Evolutionary conservation across 108 stramenopile genomes (phyloP).

Genomic region (Pseudonitzschia pungens): DNA sequence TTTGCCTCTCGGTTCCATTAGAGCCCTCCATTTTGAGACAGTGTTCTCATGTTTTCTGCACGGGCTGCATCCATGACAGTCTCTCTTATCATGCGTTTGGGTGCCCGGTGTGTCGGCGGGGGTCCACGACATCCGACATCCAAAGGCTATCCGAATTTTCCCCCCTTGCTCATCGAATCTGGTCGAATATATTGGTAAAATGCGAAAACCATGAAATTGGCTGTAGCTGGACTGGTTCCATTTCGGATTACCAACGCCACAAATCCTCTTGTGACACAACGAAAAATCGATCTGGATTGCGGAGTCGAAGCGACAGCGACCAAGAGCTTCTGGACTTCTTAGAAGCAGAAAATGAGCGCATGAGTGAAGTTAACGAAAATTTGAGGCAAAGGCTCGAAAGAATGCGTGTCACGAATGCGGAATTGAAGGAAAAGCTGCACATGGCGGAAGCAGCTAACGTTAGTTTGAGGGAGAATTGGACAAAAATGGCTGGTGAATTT

Average conservation of each 20-base stretch:
- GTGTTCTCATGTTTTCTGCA: slow-evolving; percentile 33
- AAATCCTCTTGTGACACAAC: not conserved
- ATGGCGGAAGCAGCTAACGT: too few species aligned
- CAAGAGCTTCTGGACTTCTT: slow-evolving; percentile 1
- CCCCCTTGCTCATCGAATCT: slow-evolving; percentile 20
- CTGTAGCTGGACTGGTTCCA: slow-evolving; percentile 31
- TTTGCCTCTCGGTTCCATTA: slow-evolving; percentile 31
- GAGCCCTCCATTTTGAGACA: slow-evolving; percentile 8
- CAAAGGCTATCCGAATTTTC: not conserved
- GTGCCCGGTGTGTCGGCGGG: slow-evolving; percentile 1
- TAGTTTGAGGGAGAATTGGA: not conserved
- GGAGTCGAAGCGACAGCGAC: not conserved
- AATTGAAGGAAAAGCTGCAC: not conserved
- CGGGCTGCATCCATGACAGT: slow-evolving; percentile 14
- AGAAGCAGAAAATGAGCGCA: not conserved
- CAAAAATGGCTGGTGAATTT: not conserved
- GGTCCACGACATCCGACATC: not conserved
- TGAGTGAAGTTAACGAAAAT: not conserved
- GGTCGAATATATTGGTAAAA: slow-evolving; percentile 27
- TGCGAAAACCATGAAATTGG: slow-evolving; percentile 19
- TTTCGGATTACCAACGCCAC: slow-evolving; percentile 20
- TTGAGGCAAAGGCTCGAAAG: not conserved
- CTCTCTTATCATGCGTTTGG: slow-evolving; percentile 7
- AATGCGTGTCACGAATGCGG: not conserved
- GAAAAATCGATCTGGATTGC: not conserved